A percentile compares a stretch with the other conserved stretches of the same genome.
These are phyloP conservation scores for Lathyrus sativus DNA, from an alignment of 306 rosid species.

Conservation along the genomic window DNA sequence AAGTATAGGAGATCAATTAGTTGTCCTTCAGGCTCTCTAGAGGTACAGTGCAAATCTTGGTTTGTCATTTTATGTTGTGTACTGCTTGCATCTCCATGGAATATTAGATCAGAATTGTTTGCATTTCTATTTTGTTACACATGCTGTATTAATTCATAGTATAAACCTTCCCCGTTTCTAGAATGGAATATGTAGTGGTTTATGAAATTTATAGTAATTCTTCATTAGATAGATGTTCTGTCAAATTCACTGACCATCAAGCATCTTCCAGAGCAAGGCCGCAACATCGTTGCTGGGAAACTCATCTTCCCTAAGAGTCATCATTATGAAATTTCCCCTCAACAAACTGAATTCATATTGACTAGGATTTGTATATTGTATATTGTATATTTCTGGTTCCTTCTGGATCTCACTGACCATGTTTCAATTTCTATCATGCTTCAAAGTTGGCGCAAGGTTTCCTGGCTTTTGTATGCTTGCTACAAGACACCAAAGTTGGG, in stretches of 20 bases:
- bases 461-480: neutral
- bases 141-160: slow-evolving; percentile 15
- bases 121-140: neutral
- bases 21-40: slow-evolving; percentile 71
- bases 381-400: neutral
- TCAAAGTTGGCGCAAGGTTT: slow-evolving; percentile 1
- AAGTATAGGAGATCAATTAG: slow-evolving; percentile 75
- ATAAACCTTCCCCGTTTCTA: neutral
- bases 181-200: slow-evolving; percentile 11
- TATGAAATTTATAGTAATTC: neutral
- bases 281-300: neutral
- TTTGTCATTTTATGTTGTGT: slow-evolving; percentile 46
- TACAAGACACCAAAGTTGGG: neutral
- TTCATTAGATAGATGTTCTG: neutral
- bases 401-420: neutral
- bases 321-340: neutral
- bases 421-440: neutral
- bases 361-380: neutral
- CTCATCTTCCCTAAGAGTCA: neutral
- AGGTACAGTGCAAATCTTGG: slow-evolving; percentile 78
- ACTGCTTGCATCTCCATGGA: slow-evolving; percentile 28
- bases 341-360: neutral
- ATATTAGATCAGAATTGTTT: slow-evolving; percentile 22
- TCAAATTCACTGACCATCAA: slow-evolving; percentile 14
- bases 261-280: neutral